Evolutionary conservation across 2,329 filamentous ascomycete species (phyloP).

Genomic region (Macroventuria anomochaeta): DNA sequence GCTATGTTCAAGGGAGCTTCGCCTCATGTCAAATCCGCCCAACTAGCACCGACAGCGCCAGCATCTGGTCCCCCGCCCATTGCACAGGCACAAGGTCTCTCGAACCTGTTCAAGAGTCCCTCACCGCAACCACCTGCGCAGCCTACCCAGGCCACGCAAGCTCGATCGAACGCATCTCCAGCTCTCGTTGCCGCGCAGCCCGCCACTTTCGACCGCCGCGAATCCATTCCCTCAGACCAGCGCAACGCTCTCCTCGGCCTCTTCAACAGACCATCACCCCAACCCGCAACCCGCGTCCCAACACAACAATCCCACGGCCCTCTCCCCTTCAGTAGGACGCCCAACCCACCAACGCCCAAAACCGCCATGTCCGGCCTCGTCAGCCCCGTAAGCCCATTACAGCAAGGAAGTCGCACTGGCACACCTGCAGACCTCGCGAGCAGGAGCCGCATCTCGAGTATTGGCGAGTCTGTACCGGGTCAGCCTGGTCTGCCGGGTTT

Average conservation of each 20-base stretch:
- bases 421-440: slow-evolving; percentile 38
- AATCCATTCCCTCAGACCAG: slow-evolving; percentile 39
- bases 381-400: slow-evolving; percentile 48
- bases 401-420: slow-evolving; percentile 31
- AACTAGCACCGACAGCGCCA: slow-evolving; percentile 22
- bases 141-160: background rate
- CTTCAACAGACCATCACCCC: slow-evolving; percentile 39
- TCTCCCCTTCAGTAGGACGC: slow-evolving; percentile 22
- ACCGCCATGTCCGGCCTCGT: slow-evolving; percentile 44
- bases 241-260: slow-evolving; percentile 47
- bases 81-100: slow-evolving; percentile 17
- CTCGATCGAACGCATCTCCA: slow-evolving; percentile 1
- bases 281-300: slow-evolving; percentile 19
- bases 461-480: slow-evolving; percentile 33
- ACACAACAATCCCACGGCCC: slow-evolving; percentile 29
- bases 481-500: background rate
- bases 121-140: slow-evolving; percentile 11
- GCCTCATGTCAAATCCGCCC: slow-evolving; percentile 5
- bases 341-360: slow-evolving; percentile 41
- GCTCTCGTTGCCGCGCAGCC: slow-evolving; percentile 8
- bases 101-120: slow-evolving; percentile 16
- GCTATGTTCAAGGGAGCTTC: slow-evolving; percentile 26
- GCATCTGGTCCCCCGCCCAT: slow-evolving; percentile 7
- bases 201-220: slow-evolving; percentile 33
- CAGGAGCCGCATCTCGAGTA: slow-evolving; percentile 45